Conservation (phyloP, 805 yeast genomes). For the Jamesozyma rosinii region DNA sequence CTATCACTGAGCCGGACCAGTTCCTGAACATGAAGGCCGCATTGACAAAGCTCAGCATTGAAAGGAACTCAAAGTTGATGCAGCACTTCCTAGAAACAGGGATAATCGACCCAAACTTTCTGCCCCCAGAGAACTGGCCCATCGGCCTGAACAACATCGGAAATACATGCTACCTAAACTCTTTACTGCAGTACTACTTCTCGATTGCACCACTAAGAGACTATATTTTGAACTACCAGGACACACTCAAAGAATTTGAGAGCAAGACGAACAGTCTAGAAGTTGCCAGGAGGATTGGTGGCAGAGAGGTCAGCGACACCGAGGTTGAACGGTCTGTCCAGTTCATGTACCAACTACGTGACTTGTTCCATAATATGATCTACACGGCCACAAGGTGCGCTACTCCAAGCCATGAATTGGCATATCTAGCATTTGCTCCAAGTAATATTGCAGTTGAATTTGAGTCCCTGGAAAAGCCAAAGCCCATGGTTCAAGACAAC, state of each 20-base stretch:
- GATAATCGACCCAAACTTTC: constrained; percentile 44
- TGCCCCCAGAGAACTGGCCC: constrained; percentile 70
- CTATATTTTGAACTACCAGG: constrained; percentile 48
- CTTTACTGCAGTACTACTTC: constrained; percentile 82
- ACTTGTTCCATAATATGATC: constrained; percentile 62
- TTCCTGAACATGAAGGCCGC: constrained; percentile 50
- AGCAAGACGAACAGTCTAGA: constrained; percentile 10
- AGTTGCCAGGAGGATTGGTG: constrained; percentile 65
- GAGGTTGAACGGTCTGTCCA: constrained; percentile 78
- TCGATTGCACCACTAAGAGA: constrained; percentile 74
- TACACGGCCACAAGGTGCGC: constrained; percentile 54
- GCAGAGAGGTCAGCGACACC: constrained; percentile 64
- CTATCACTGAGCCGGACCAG: constrained; percentile 32
- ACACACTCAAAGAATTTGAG: constrained; percentile 23
- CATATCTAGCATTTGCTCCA: constrained; percentile 78
- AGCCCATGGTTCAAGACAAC: not conserved
- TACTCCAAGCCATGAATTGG: constrained; percentile 74
- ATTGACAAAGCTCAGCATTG: constrained; percentile 45
- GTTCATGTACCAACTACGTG: constrained; percentile 64
- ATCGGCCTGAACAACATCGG: constrained; percentile 92
- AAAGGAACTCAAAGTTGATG: constrained; percentile 48
- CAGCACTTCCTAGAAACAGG: constrained; percentile 53
- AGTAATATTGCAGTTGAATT: constrained; percentile 58
- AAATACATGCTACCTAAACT: constrained; percentile 89
- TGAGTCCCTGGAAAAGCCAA: constrained; percentile 16